Evolutionary conservation across 257 asterid species (phyloP).

Genomic region (Cordia subcordata): DNA sequence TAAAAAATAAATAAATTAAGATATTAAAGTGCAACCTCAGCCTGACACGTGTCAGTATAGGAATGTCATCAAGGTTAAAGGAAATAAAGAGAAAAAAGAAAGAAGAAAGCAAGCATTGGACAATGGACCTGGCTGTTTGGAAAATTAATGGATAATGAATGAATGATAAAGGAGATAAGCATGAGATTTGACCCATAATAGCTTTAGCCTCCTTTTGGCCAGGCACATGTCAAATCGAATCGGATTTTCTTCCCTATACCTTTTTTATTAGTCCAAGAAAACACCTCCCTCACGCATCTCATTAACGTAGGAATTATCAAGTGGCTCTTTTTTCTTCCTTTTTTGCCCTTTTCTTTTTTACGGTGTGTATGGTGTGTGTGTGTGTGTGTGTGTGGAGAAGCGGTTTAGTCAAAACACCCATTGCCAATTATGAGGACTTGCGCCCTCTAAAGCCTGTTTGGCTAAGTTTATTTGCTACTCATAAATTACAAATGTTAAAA

Average conservation of each 20-base stretch:
- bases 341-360: neutral
- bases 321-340: neutral
- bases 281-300: too few species aligned
- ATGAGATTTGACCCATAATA: constrained; percentile 29
- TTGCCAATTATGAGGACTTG: too few species aligned
- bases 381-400: too few species aligned
- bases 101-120: too few species aligned
- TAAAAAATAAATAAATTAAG: too few species aligned
- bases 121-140: constrained; percentile 12
- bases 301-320: too few species aligned
- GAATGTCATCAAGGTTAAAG: neutral
- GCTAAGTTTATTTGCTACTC: too few species aligned
- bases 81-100: too few species aligned
- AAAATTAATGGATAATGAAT: constrained; percentile 19
- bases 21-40: too few species aligned
- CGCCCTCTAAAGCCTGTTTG: too few species aligned
- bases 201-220: constrained; percentile 9
- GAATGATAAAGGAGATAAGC: constrained; percentile 27
- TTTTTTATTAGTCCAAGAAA: constrained; percentile 21
- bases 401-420: neutral
- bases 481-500: too few species aligned
- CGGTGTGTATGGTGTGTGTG: too few species aligned
- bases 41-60: constrained; percentile 4
- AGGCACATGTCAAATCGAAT: constrained; percentile 40
- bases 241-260: constrained; percentile 15